These are phyloP conservation scores for Sanghuangporus baumii DNA, from an alignment of 1,284 basidiomycete genomes.

Conservation along the genomic window DNA sequence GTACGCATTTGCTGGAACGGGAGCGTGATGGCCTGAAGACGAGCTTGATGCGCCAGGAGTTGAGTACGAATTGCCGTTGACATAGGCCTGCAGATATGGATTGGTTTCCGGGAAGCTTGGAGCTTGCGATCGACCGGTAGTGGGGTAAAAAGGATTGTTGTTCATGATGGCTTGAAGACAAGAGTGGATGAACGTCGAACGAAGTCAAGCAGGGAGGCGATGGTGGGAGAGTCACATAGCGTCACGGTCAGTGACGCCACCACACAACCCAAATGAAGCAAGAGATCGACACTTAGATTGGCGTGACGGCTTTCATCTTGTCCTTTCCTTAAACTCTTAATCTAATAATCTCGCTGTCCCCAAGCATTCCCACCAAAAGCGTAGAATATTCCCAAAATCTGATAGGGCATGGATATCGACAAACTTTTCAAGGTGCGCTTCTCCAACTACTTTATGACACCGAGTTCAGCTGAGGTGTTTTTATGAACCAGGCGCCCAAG, in stretches of 20 bases:
- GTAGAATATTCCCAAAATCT: background rate
- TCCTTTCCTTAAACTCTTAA: background rate
- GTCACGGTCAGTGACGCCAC: background rate
- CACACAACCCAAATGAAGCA: background rate
- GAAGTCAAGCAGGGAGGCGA: background rate
- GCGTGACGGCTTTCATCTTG: background rate
- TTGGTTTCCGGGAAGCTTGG: constrained; percentile 53
- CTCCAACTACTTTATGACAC: background rate
- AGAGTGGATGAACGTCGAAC: background rate
- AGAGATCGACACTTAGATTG: background rate
- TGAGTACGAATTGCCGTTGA: constrained; percentile 60
- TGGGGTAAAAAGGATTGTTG: constrained; percentile 39
- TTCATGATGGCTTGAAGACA: constrained; percentile 16
- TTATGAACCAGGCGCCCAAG: constrained; percentile 54
- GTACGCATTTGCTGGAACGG: constrained; percentile 84
- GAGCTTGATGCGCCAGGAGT: constrained; percentile 46
- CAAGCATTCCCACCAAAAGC: background rate
- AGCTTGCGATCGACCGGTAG: constrained; percentile 32
- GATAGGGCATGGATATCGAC: constrained; percentile 64
- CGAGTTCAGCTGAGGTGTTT: constrained; percentile 6
- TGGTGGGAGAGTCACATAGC: background rate
- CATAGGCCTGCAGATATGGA: constrained; percentile 73
- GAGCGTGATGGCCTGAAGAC: constrained; percentile 58
- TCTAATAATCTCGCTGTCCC: background rate
- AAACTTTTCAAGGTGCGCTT: constrained; percentile 69